Evolutionary conservation across 2,329 filamentous ascomycete species (phyloP).

Genomic region (Diaporthe helianthi): DNA sequence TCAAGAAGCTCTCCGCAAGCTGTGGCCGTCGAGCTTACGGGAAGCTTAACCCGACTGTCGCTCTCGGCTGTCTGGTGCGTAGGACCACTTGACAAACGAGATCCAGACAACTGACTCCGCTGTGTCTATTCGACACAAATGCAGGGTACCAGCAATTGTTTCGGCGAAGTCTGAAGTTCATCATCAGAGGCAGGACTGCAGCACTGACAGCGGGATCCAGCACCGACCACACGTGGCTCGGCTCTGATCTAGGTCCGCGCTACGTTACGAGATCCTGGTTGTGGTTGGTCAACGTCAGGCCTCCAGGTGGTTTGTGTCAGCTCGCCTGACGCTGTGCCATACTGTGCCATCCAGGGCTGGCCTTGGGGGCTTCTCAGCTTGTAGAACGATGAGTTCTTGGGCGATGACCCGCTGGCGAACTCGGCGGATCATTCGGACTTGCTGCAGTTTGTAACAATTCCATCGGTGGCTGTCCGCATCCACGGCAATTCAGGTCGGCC

Average conservation of each 20-base stretch:
- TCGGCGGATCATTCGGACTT: neutral
- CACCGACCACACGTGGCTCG: constrained; percentile 28
- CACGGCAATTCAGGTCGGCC: neutral
- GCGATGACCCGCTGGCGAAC: neutral
- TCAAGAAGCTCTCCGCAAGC: constrained; percentile 2
- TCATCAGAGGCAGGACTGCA: constrained; percentile 17
- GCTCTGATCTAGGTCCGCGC: constrained; percentile 7
- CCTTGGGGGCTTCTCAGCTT: neutral
- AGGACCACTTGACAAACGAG: neutral
- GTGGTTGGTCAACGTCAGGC: neutral
- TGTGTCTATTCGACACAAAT: neutral
- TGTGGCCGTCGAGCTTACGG: neutral
- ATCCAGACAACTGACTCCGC: neutral
- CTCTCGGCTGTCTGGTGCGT: neutral
- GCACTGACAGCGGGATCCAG: constrained; percentile 25
- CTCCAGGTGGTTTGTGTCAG: neutral
- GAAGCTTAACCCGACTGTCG: neutral
- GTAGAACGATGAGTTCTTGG: neutral
- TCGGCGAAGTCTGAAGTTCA: neutral
- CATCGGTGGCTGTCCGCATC: neutral
- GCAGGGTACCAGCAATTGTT: neutral
- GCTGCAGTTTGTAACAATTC: neutral
- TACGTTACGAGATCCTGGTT: constrained; percentile 13
- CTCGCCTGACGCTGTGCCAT: constrained; percentile 21
- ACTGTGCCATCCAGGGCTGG: neutral